Percentiles rank a stretch among this genome's conserved stretches.
Evolutionary conservation across 805 yeast species (phyloP).

Genomic region (Lachancea fermentati): DNA sequence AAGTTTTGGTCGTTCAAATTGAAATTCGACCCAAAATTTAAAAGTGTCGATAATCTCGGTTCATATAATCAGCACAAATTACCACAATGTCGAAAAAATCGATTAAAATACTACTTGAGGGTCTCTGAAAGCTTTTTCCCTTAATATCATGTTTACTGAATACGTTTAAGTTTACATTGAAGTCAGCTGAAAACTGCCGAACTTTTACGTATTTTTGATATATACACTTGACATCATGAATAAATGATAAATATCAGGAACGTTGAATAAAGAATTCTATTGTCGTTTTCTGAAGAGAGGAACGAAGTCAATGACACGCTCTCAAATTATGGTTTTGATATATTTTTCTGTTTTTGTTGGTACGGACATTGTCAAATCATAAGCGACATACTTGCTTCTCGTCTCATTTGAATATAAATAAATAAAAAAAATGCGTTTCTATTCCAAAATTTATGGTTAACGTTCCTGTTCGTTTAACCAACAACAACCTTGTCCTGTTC

Average conservation of each 20-base stretch:
- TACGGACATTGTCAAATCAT: background rate
- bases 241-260: conserved; percentile 8
- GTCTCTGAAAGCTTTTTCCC: background rate
- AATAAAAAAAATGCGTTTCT: conserved; percentile 5
- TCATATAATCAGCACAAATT: background rate
- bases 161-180: background rate
- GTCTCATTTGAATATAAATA: conserved; percentile 6
- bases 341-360: background rate
- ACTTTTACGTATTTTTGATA: background rate
- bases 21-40: too few species aligned
- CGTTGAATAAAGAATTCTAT: background rate
- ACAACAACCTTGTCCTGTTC: conserved; percentile 77
- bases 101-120: conserved; percentile 1
- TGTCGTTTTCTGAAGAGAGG: background rate
- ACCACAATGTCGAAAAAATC: background rate
- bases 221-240: conserved; percentile 8
- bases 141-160: background rate
- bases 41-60: too few species aligned
- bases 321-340: too few species aligned
- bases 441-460: background rate
- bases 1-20: too few species aligned
- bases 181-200: background rate
- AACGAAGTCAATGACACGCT: background rate
- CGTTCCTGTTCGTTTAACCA: conserved; percentile 56
- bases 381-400: background rate